Base-by-base conservation (phyloP, 805 yeast genomes). In the Zygosaccharomyces siamensis region DNA sequence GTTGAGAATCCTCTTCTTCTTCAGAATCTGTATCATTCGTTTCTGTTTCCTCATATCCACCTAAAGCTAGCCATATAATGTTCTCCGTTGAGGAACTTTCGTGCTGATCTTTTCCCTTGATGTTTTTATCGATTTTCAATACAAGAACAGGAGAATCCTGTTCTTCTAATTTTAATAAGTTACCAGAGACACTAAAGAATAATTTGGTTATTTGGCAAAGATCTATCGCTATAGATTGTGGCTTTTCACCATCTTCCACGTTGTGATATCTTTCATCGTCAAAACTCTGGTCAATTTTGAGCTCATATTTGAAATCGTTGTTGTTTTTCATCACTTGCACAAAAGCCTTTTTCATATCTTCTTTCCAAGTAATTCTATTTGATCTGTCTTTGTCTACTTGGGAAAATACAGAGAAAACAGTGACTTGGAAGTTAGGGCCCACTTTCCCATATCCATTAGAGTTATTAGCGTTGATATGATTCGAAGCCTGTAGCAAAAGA, bases 221-320 rank as follows among this genome's bases (percentile, higher is more conserved):
- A 37, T 74, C 70, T 42, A 76, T 57, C 1, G 49, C 47, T 12
- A 71, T 61, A 1, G 49, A 47, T 24, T 66, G 63, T 0, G 78
- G 75, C n/a, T 53, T 46, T 31, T 56, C 77, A 3, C 68, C 77
- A 11, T 69, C 73, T 5, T 74, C 77, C 4, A 68, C 71, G 11
- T 85, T 86, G 59, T 86, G 95, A 58, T 83, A 86, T 47, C 92
- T 67, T 0, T 77, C 86, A 64, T 86, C 95, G 55, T 84, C 72
- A 43, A 83, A 80, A 57, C 75, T 76, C 56, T 86, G 90, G 4
- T 59, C 59, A 1, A 86, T 70, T 7, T 60, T 64, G 14, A 86
- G 49, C 4, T 59, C 64, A 60, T 83, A 84, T 8, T 59, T 45
- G 58, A 65, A 83, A 4, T 18, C 20, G 3, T 46, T 44, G 49